These are phyloP conservation scores for Kalanchoe fedtschenkoi DNA, from an alignment of 164 flowering plant species.

Conservation along the genomic window DNA sequence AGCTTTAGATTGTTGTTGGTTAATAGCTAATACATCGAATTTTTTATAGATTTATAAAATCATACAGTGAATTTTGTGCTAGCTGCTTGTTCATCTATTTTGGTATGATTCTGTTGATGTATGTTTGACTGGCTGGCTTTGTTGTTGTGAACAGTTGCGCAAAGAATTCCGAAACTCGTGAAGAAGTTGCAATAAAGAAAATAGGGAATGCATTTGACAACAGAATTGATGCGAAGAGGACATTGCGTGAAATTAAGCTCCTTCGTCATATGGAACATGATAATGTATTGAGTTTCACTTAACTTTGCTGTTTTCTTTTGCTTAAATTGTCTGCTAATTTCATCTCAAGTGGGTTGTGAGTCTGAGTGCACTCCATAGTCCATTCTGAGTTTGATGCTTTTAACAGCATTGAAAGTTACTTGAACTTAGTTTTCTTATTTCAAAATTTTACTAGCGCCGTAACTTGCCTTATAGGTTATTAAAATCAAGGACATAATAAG, in stretches of 20 bases:
- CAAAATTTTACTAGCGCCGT: background rate
- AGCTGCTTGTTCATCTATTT: too few species aligned
- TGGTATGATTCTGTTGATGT: background rate
- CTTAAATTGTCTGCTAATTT: background rate
- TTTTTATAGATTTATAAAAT: too few species aligned
- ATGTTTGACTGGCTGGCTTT: background rate
- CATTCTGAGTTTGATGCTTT: background rate
- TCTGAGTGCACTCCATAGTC: background rate
- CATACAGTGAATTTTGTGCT: too few species aligned
- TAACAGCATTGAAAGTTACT: background rate
- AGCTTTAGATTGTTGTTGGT: too few species aligned
- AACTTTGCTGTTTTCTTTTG: background rate
- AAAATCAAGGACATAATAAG: conserved; percentile 74
- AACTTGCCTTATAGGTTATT: conserved; percentile 36
- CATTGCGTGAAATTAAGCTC: conserved; percentile 72
- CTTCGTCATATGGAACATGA: conserved; percentile 75
- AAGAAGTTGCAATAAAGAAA: conserved; percentile 75
- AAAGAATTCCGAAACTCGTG: conserved; percentile 53
- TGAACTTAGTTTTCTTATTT: background rate
- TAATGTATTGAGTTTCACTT: conserved; percentile 41
- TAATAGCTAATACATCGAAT: too few species aligned
- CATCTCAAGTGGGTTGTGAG: background rate
- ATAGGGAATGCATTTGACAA: conserved; percentile 75
- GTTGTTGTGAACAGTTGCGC: conserved; percentile 36
- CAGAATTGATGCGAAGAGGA: conserved; percentile 73